phyloP scores from a whole-genome alignment of 176 grass and related monocot species.

The Panicum miliaceum region DNA sequence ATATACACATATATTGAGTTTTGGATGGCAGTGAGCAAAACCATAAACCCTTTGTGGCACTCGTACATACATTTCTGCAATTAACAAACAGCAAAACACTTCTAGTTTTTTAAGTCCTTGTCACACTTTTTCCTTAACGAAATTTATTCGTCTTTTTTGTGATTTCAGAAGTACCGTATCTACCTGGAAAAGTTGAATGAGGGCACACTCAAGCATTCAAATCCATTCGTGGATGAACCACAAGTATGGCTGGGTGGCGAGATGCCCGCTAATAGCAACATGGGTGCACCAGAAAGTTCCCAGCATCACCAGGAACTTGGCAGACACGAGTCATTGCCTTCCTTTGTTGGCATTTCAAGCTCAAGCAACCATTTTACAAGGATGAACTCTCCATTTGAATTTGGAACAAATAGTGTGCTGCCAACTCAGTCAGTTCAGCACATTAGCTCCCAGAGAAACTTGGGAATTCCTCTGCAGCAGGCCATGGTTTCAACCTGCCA shows the following conservation, averaged over 20 bases:
- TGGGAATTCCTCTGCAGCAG: too few species aligned
- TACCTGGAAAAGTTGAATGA: slow-evolving; percentile 47
- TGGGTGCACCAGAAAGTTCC: slow-evolving; percentile 25
- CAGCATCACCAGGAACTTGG: slow-evolving; percentile 20
- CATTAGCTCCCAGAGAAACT: neutral
- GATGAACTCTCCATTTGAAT: slow-evolving; percentile 21
- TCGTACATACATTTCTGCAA: neutral
- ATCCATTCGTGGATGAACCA: slow-evolving; percentile 5
- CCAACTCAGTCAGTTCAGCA: neutral
- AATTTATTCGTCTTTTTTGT: neutral
- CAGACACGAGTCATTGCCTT: neutral
- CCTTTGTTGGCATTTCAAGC: neutral
- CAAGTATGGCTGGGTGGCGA: neutral
- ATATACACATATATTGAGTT: neutral
- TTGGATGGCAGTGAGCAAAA: neutral
- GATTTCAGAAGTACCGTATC: neutral
- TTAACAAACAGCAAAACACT: neutral
- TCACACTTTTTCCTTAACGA: neutral
- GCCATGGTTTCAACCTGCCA: too few species aligned
- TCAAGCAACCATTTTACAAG: slow-evolving; percentile 5
- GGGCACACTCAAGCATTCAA: neutral
- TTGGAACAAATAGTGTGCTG: neutral
- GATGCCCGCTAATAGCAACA: slow-evolving; percentile 10
- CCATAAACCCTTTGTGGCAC: neutral
- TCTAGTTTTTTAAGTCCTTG: neutral